A percentile compares a stretch with the other conserved stretches of the same genome.
These are phyloP conservation scores for Pythium rhizo-oryzae DNA, from an alignment of 352 stramenopile species.

Conservation along the genomic window DNA sequence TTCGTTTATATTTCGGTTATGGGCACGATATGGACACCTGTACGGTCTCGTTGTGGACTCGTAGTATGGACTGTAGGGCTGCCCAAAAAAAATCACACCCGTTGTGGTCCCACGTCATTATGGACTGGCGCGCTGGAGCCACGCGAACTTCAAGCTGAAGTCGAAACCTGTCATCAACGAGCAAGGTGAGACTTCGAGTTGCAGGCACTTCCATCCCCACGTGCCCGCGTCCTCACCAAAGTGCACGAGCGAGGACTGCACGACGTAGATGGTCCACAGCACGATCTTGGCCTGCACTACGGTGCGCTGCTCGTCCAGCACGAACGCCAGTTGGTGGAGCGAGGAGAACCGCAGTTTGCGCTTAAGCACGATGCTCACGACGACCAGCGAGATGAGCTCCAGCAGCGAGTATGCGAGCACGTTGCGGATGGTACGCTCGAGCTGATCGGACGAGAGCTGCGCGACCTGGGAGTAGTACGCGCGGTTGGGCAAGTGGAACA, in stretches of 20 bases:
- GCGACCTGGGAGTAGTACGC: conserved; percentile 16
- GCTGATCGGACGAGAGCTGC: not conserved
- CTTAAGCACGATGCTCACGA: conserved; percentile 4
- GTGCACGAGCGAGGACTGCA: conserved; percentile 16
- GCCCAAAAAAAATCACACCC: not conserved
- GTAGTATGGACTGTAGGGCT: too few species aligned
- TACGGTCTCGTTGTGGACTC: too few species aligned
- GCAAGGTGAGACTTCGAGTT: not conserved
- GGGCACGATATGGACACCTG: too few species aligned
- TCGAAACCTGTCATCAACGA: conserved; percentile 1
- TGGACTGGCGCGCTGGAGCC: not conserved
- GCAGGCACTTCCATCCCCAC: too few species aligned
- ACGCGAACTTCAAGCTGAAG: conserved; percentile 17
- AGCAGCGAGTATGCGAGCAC: conserved; percentile 16
- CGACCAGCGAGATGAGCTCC: conserved; percentile 11
- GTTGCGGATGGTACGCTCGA: conserved; percentile 5
- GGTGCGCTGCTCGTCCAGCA: conserved; percentile 15
- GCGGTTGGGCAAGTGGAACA: conserved; percentile 17
- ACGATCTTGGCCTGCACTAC: conserved; percentile 18
- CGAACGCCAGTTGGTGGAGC: conserved; percentile 18
- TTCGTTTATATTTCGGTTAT: too few species aligned
- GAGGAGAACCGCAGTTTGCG: conserved; percentile 10
- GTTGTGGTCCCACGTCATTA: not conserved
- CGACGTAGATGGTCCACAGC: conserved; percentile 12
- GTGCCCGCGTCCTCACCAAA: conserved; percentile 2